Percentiles rank a stretch among this genome's conserved stretches.
Conservation (phyloP, 2,329 filamentous ascomycete genomes). For the Colletotrichum sp. region DNA sequence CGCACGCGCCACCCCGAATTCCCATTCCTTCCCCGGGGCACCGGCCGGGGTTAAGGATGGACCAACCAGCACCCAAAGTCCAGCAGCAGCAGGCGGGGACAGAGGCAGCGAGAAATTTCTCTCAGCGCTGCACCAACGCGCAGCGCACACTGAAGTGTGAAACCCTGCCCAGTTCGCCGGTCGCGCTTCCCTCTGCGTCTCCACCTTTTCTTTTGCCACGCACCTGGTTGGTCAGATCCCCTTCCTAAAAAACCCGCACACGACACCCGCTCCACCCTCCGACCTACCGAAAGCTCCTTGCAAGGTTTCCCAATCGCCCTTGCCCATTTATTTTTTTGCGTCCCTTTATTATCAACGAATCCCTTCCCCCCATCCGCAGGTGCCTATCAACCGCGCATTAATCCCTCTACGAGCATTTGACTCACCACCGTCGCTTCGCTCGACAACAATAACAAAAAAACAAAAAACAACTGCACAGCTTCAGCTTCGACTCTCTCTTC, state of each 20-base stretch:
- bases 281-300: constrained; percentile 3
- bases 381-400: background rate
- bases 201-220: constrained; percentile 3
- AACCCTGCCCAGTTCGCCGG: background rate
- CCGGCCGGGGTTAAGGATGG: background rate
- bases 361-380: background rate
- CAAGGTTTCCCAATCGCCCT: constrained; percentile 8
- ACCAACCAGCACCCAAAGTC: background rate
- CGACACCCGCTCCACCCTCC: constrained; percentile 19
- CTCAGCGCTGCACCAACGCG: background rate
- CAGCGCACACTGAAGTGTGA: background rate
- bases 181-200: background rate
- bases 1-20: constrained; percentile 20
- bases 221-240: background rate
- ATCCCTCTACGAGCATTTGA: background rate
- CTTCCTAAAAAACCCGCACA: constrained; percentile 27
- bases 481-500: background rate
- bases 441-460: background rate
- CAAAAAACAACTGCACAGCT: background rate
- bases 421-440: background rate
- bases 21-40: constrained; percentile 16
- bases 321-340: background rate
- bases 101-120: constrained; percentile 18
- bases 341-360: constrained; percentile 11
- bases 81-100: background rate